Evolutionary conservation across 352 stramenopile species (phyloP).

Genomic region (Globisporangium echinulatum): DNA sequence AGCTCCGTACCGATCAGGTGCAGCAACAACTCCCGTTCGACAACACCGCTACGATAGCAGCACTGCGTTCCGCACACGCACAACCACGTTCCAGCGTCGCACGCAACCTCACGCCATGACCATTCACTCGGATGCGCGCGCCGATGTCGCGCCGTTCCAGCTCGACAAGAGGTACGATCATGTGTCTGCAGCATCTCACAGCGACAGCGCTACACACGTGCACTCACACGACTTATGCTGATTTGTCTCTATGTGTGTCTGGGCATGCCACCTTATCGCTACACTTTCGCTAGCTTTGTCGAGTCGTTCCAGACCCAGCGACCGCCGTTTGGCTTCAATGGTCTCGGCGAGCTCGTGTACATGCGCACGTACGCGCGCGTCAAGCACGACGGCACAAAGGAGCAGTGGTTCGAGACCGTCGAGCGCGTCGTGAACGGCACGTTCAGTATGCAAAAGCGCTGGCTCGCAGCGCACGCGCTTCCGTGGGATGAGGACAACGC

Average conservation of each 20-base stretch:
- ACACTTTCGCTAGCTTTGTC: conserved; percentile 28
- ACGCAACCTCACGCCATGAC: too few species aligned
- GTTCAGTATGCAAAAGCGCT: conserved; percentile 91
- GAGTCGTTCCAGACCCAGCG: conserved; percentile 32
- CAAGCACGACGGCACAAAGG: conserved; percentile 70
- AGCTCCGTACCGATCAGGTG: too few species aligned
- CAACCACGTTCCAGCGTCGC: neutral
- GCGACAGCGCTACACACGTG: too few species aligned
- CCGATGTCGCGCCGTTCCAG: neutral
- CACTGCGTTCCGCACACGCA: neutral
- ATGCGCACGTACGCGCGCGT: conserved; percentile 88
- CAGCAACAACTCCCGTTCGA: too few species aligned
- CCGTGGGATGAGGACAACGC: conserved; percentile 63
- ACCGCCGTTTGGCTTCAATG: conserved; percentile 92
- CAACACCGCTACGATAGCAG: too few species aligned
- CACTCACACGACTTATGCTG: neutral
- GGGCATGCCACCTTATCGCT: too few species aligned
- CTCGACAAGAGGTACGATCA: conserved; percentile 13
- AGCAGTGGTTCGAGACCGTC: conserved; percentile 90
- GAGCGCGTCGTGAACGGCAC: conserved; percentile 92
- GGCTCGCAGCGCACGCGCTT: conserved; percentile 39
- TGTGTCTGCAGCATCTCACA: neutral
- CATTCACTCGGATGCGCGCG: neutral
- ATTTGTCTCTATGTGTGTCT: too few species aligned
- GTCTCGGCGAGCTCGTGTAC: conserved; percentile 91